Percentiles rank a stretch among this genome's conserved stretches.
These are phyloP conservation scores for Elsinoe australis DNA, from an alignment of 2,329 filamentous ascomycete genomes.

Conservation along the genomic window DNA sequence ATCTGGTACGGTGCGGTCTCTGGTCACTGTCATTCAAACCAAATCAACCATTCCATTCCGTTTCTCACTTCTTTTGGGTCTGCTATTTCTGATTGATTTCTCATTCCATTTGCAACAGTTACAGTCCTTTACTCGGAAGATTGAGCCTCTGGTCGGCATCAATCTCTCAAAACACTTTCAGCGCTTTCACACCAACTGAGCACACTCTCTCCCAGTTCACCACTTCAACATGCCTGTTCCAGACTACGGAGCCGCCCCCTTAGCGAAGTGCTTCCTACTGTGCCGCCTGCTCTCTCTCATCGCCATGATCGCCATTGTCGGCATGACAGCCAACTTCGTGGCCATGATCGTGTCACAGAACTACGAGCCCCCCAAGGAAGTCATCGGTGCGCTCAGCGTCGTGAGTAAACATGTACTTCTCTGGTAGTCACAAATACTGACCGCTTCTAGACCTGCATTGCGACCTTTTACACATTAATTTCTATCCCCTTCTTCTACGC, in stretches of 20 bases:
- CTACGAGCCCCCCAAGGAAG: slow-evolving; percentile 59
- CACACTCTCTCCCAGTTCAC: too few species aligned
- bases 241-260: slow-evolving; percentile 56
- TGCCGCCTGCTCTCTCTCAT: slow-evolving; percentile 63
- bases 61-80: background rate
- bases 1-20: background rate
- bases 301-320: slow-evolving; percentile 68
- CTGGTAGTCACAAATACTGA: slow-evolving; percentile 17
- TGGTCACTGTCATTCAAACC: too few species aligned
- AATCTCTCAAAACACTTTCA: too few species aligned
- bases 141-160: too few species aligned
- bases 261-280: slow-evolving; percentile 70
- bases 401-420: slow-evolving; percentile 48
- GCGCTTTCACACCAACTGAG: too few species aligned
- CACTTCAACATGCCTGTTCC: slow-evolving; percentile 44
- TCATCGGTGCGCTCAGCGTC: slow-evolving; percentile 71
- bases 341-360: slow-evolving; percentile 61
- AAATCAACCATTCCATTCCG: background rate
- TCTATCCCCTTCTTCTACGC: slow-evolving; percentile 75
- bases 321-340: slow-evolving; percentile 76
- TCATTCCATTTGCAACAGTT: too few species aligned
- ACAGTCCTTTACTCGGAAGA: too few species aligned
- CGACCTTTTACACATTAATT: slow-evolving; percentile 63
- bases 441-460: slow-evolving; percentile 60
- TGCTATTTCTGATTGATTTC: too few species aligned